Evolutionary conservation across 768 basidiomycete genomes (phyloP).

Genomic region (Lyophyllum decastes): DNA sequence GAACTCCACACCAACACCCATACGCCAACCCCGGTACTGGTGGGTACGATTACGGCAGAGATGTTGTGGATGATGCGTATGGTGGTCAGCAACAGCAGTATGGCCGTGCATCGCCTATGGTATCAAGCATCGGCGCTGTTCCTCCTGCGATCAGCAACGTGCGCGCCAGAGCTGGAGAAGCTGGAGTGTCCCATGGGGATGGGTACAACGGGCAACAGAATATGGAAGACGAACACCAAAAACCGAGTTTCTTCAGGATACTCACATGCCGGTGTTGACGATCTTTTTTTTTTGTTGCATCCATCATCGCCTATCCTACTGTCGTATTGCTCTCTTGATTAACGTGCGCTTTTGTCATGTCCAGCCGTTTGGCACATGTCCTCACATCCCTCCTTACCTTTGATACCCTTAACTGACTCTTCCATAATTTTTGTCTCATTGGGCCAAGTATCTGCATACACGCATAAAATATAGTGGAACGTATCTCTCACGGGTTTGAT

Average conservation of each 20-base stretch:
- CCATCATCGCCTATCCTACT: slow-evolving; percentile 22
- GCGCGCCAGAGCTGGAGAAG: slow-evolving; percentile 69
- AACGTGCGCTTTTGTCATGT: slow-evolving; percentile 20
- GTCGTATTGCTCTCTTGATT: slow-evolving; percentile 28
- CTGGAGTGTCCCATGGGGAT: slow-evolving; percentile 63
- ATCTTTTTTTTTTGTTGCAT: slow-evolving; percentile 21
- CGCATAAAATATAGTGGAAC: slow-evolving; percentile 15
- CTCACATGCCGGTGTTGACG: slow-evolving; percentile 77
- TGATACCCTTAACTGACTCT: slow-evolving; percentile 31
- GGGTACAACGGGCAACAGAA: slow-evolving; percentile 60
- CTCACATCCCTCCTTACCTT: slow-evolving; percentile 28
- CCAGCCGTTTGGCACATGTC: slow-evolving; percentile 29
- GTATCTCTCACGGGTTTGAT: not conserved
- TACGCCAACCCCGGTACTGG: slow-evolving; percentile 64
- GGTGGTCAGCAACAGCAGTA: slow-evolving; percentile 56
- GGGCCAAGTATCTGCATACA: slow-evolving; percentile 10
- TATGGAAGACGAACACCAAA: slow-evolving; percentile 52
- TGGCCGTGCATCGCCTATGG: slow-evolving; percentile 83
- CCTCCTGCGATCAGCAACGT: slow-evolving; percentile 75
- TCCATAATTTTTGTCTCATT: slow-evolving; percentile 19
- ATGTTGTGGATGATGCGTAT: slow-evolving; percentile 57
- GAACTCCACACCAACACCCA: slow-evolving; percentile 64
- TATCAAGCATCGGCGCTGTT: slow-evolving; percentile 64
- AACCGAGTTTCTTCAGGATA: slow-evolving; percentile 62
- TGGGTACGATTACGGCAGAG: slow-evolving; percentile 58